A percentile compares a stretch with the other conserved stretches of the same genome.
phyloP scores from a whole-genome alignment of 192 early-diverging fungal species.

The Backusella psychrophila region DNA sequence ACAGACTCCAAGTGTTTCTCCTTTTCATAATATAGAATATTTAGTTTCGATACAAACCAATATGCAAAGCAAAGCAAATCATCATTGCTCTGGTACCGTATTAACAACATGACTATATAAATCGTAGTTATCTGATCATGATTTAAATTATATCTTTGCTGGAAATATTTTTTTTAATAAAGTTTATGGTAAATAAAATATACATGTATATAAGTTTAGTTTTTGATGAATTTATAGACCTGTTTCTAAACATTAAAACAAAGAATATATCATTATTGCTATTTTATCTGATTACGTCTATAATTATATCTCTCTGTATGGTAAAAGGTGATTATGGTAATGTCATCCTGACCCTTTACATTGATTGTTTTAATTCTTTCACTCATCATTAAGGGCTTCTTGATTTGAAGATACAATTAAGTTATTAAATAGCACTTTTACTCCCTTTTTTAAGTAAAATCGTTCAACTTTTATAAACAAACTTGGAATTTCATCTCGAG shows the following conservation, averaged over 20 bases:
- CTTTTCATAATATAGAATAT: not conserved
- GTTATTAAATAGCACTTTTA: not conserved
- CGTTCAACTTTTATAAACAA: no score
- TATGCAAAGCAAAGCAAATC: not conserved
- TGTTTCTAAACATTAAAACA: not conserved
- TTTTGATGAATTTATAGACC: no score
- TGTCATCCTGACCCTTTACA: not conserved
- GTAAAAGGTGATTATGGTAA: not conserved
- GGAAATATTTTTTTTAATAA: not conserved
- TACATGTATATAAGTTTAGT: not conserved
- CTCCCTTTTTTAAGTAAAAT: not conserved
- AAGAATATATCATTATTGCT: not conserved
- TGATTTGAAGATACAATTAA: not conserved
- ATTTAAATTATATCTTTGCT: not conserved
- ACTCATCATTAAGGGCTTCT: not conserved
- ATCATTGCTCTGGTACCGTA: not conserved
- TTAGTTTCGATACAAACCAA: not conserved
- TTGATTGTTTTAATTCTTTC: not conserved
- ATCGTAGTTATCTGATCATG: conserved; percentile 4
- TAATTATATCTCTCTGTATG: not conserved
- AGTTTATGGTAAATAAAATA: not conserved
- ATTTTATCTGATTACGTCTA: not conserved
- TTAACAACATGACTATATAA: not conserved
- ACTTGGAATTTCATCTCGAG: not conserved
- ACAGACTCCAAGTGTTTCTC: not conserved